A percentile compares a stretch with the other conserved stretches of the same genome.
Evolutionary conservation across 805 yeast species (phyloP).

Genomic region (Wickerhamiella vanderwaltii): DNA sequence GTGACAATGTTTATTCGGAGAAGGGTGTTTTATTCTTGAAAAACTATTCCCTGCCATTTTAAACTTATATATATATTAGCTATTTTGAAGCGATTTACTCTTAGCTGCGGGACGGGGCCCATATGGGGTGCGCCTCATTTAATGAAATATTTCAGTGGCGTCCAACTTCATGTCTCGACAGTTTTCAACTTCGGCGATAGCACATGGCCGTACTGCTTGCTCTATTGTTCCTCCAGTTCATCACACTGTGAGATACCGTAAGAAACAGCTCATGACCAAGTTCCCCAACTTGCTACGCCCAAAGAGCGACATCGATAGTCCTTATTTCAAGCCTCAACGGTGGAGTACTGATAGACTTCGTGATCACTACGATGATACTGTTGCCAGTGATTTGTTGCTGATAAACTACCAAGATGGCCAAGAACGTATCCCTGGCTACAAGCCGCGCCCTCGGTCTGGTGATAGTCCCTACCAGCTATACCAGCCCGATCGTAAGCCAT

Average conservation of each 20-base stretch:
- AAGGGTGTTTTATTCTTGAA: background rate
- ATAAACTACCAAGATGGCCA: conserved; percentile 58
- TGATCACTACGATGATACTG: conserved; percentile 63
- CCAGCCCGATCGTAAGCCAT: conserved; percentile 65
- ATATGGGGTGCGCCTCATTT: too few relatives aligned
- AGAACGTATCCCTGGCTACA: conserved; percentile 40
- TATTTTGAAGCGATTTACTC: too few relatives aligned
- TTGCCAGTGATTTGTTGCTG: conserved; percentile 66
- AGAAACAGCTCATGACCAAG: conserved; percentile 60
- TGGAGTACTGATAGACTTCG: conserved; percentile 69
- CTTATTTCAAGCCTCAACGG: conserved; percentile 60
- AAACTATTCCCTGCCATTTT: background rate
- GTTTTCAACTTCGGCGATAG: conserved; percentile 19
- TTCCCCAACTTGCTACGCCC: conserved; percentile 55
- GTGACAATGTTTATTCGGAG: conserved; percentile 7
- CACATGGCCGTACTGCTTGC: conserved; percentile 33
- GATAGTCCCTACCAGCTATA: conserved; percentile 79
- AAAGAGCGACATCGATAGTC: conserved; percentile 66
- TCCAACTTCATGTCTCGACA: conserved; percentile 8
- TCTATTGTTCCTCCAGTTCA: conserved; percentile 86
- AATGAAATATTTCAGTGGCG: background rate
- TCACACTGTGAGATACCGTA: conserved; percentile 67
- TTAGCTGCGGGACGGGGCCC: too few relatives aligned
- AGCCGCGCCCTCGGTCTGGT: conserved; percentile 75
- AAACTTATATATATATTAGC: too few relatives aligned